These are phyloP conservation scores for Scalesia atractyloides DNA, from an alignment of 129 eudicot species.

Conservation along the genomic window DNA sequence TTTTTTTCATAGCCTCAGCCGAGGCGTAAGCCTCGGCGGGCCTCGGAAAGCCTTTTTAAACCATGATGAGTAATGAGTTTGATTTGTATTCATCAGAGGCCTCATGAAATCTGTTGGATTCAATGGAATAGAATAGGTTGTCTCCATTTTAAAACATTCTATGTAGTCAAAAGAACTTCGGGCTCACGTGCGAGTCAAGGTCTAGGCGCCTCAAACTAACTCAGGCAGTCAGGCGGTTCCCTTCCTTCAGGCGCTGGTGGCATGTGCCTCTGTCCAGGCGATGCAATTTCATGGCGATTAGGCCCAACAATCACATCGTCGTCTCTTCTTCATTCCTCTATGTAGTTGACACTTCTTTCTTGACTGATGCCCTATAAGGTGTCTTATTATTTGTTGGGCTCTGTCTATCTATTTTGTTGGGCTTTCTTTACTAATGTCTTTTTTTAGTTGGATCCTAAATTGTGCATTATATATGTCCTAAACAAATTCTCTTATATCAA, in stretches of 20 bases:
- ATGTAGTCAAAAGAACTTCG: neutral
- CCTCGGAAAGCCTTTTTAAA: no score
- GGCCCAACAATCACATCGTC: neutral
- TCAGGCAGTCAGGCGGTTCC: neutral
- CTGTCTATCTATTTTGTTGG: no score
- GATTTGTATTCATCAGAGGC: no score
- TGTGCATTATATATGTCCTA: neutral
- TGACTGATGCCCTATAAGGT: no score
- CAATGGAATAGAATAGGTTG: neutral
- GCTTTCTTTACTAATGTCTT: no score
- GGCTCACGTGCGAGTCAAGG: neutral
- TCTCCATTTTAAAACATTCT: neutral
- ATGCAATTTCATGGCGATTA: neutral
- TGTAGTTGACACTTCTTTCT: neutral
- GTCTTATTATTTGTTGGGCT: no score
- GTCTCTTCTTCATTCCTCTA: neutral
- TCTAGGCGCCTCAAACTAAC: neutral
- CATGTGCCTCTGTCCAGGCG: neutral
- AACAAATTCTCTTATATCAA: neutral
- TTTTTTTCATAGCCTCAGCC: no score
- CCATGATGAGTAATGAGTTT: no score
- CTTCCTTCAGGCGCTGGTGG: neutral
- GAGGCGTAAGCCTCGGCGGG: no score
- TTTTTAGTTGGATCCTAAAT: no score
- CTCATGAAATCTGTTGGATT: no score